phyloP scores from a whole-genome alignment of 2,329 filamentous ascomycete genomes.

The Alternaria metachromatica region DNA sequence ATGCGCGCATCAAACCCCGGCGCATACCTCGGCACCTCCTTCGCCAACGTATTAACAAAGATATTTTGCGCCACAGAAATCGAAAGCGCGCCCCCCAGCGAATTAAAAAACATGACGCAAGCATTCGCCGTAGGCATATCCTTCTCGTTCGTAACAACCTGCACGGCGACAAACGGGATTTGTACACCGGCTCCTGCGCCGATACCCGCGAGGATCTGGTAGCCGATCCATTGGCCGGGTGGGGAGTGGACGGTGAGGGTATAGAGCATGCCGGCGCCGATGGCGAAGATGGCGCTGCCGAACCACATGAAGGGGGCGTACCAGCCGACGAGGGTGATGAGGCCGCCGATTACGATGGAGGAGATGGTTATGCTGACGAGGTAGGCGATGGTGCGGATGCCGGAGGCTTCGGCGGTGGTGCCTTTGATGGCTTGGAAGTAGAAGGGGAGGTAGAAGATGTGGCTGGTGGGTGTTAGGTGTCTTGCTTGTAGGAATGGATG shows the following conservation, averaged over 20 bases:
- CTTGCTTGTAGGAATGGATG: background rate
- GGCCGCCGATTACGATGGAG: constrained; percentile 35
- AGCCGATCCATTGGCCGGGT: constrained; percentile 48
- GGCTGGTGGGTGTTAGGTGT: background rate
- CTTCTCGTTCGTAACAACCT: constrained; percentile 48
- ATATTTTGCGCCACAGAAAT: constrained; percentile 71
- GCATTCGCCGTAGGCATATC: constrained; percentile 55
- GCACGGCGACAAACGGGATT: constrained; percentile 53
- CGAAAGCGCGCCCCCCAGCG: constrained; percentile 69
- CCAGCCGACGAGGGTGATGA: constrained; percentile 37
- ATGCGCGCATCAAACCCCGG: constrained; percentile 51
- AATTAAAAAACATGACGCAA: constrained; percentile 65
- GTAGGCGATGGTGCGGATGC: constrained; percentile 45
- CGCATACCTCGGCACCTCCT: constrained; percentile 56
- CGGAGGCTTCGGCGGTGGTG: constrained; percentile 47
- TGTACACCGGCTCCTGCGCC: constrained; percentile 54
- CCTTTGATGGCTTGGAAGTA: constrained; percentile 56
- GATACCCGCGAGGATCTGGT: constrained; percentile 47
- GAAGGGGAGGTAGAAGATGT: constrained; percentile 49
- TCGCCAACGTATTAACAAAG: constrained; percentile 69
- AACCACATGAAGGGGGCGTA: constrained; percentile 50
- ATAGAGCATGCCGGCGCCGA: constrained; percentile 49
- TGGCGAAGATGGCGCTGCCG: constrained; percentile 43
- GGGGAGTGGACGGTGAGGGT: constrained; percentile 39
- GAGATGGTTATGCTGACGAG: constrained; percentile 38